Base-by-base conservation (phyloP, 2,329 filamentous ascomycete genomes). In the Sclerotinia sclerotiorum region DNA sequence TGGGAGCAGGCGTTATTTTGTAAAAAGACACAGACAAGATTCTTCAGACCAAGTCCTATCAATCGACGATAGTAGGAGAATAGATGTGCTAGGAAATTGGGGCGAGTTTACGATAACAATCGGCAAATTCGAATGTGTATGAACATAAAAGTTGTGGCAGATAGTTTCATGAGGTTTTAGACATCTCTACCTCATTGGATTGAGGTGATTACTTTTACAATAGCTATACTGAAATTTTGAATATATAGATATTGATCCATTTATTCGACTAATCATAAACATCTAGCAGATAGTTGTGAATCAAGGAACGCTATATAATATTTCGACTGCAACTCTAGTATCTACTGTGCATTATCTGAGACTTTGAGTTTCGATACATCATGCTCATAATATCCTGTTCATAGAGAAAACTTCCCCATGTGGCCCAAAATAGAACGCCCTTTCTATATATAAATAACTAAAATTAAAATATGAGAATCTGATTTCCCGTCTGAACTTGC, bases 1-100 rank as follows among this genome's bases (percentile, higher is more conserved):
- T 73, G 70, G 74, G 73, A 75, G 74, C 72, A 70, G 73, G 74
- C 72, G 74, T 71, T 58, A 69, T 64, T 54, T 72, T 72, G 72
- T 74, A 74, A 72, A 75, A 73, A 74, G 72, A 74, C 63, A 67
- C 73, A 75, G 70, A 73, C 62, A 70, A 66, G 60, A 68, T 68
- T 46, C 44, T 65, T 46, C 49, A 65, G 67, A 68, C 51, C 13
- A 17, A 21, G 66, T 68, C 32, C 63, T 69, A 60, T 70, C 51
- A 61, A 66, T 69, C 62, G 63, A 55, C 60, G 70, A 71, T 71
- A 69, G 57, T 61, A 69, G 67, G 62, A 67, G 70, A 65, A 71
- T 70, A 74, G 70, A 71, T 68, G 57, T 63, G 15, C 57, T 49
- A 32, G 49, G 57, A n/a, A 48, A 32, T 49, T 49, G 57, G 51